Evolutionary conservation across 2,329 filamentous ascomycete species (phyloP), one percentile per base, ranked within the genome.

Genomic region (Microcyclospora tardicrescens): DNA sequence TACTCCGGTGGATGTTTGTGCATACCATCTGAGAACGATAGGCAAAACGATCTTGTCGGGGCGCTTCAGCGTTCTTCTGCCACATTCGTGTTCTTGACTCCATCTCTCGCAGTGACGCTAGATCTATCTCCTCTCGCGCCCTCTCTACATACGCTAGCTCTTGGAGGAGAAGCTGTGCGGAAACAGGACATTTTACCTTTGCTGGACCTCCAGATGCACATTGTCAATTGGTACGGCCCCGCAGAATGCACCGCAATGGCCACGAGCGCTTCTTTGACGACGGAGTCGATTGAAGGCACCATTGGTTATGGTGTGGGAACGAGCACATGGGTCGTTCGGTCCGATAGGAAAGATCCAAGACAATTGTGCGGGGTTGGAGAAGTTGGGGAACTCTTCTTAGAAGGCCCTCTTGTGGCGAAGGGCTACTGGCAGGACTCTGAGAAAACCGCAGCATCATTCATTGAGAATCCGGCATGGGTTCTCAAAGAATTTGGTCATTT

Each of bases 301-400:
- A n/a, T n/a, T n/a, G n/a, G n/a, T n/a, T n/a, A n/a, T n/a, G n/a
- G n/a, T n/a, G n/a, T n/a, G n/a, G n/a, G n/a, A n/a, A n/a, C n/a
- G n/a, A n/a, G n/a, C n/a, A n/a, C n/a, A n/a, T n/a, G n/a, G n/a
- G n/a, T n/a, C n/a, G n/a, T n/a, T n/a, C n/a, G n/a, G n/a, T n/a
- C n/a, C n/a, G n/a, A n/a, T n/a, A n/a, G n/a, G n/a, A n/a, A n/a
- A n/a, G n/a, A n/a, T n/a, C n/a, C n/a, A n/a, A n/a, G n/a, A n/a
- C n/a, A n/a, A n/a, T n/a, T n/a, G n/a, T n/a, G n/a, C n/a, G n/a
- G 28, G 28, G 28, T 30, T 10, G 28, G 28, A 10, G n/a, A 10
- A 30, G 19, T 45, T 10, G 44, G 44, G 28, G 44, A 44, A 24
- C 28, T 44, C 16, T 45, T 28, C 33, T 16, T 47, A n/a, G 42